Percentiles rank a stretch among this genome's conserved stretches.
Evolutionary conservation across 2,329 filamentous ascomycete genomes (phyloP).

Genomic region (Diaporthe amygdali): DNA sequence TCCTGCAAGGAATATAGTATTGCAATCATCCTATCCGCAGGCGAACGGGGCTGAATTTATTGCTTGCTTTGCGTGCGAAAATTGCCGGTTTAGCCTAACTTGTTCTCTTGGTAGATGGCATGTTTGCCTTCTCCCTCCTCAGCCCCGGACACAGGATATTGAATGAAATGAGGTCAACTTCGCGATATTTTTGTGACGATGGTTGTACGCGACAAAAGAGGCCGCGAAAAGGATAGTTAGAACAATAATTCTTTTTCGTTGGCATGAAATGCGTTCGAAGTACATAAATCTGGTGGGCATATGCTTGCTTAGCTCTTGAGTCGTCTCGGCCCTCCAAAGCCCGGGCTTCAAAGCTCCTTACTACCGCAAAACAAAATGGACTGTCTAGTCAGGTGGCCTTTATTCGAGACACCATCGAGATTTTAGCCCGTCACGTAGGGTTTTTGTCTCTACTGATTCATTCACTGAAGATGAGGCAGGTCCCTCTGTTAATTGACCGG

Average conservation of each 20-base stretch:
- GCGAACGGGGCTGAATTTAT: neutral
- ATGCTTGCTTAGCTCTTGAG: neutral
- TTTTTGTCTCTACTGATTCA: neutral
- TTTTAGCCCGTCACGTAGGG: neutral
- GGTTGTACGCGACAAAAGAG: neutral
- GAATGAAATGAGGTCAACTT: neutral
- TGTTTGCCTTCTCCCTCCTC: neutral
- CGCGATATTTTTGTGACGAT: neutral
- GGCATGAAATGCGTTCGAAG: neutral
- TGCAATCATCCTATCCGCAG: neutral
- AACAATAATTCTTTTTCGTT: neutral
- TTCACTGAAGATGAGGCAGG: neutral
- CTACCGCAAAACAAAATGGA: neutral
- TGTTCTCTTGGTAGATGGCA: neutral
- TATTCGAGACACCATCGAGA: neutral
- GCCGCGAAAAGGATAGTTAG: neutral
- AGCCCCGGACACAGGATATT: neutral
- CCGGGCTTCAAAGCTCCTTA: neutral
- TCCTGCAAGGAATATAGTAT: neutral
- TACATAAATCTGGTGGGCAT: neutral
- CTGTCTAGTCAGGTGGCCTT: neutral
- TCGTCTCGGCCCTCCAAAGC: neutral
- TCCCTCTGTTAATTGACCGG: neutral
- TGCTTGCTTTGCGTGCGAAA: neutral
- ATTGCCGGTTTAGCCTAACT: too few relatives aligned